Evolutionary conservation across 108 stramenopile species (phyloP).

Genomic region (Skeletonema menzelii): DNA sequence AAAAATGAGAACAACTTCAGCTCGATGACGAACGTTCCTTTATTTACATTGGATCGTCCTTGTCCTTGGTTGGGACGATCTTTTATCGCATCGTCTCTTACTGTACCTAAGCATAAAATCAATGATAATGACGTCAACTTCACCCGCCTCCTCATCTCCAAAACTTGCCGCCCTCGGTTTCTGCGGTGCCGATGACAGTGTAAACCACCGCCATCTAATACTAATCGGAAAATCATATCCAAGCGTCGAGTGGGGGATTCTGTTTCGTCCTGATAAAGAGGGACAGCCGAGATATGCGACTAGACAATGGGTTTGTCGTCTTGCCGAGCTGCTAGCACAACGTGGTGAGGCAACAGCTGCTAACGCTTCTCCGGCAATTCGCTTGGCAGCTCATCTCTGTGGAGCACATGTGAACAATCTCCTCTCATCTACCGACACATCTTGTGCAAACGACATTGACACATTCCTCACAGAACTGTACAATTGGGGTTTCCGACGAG

Average conservation of each 20-base stretch:
- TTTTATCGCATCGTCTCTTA: too few relatives aligned
- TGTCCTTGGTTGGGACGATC: too few relatives aligned
- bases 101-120: too few relatives aligned
- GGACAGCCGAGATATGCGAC: conserved; percentile 87
- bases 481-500: conserved; percentile 78
- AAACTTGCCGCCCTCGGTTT: conserved; percentile 83
- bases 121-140: not conserved
- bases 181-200: conserved; percentile 92
- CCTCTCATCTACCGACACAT: conserved; percentile 27
- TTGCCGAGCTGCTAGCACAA: conserved; percentile 14
- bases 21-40: too few relatives aligned
- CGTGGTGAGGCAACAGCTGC: not conserved
- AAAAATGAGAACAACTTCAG: too few relatives aligned
- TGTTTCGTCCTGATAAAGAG: conserved; percentile 94
- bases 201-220: conserved; percentile 73
- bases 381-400: conserved; percentile 92
- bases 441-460: conserved; percentile 44
- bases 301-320: conserved; percentile 65
- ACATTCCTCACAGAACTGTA: conserved; percentile 59
- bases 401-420: conserved; percentile 87
- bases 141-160: not conserved
- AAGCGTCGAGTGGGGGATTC: conserved; percentile 88
- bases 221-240: conserved; percentile 66
- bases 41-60: too few relatives aligned
- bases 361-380: conserved; percentile 31